These are phyloP conservation scores for Penicillium chermesinum DNA, from an alignment of 495 filamentous ascomycete genomes.

Conservation along the genomic window DNA sequence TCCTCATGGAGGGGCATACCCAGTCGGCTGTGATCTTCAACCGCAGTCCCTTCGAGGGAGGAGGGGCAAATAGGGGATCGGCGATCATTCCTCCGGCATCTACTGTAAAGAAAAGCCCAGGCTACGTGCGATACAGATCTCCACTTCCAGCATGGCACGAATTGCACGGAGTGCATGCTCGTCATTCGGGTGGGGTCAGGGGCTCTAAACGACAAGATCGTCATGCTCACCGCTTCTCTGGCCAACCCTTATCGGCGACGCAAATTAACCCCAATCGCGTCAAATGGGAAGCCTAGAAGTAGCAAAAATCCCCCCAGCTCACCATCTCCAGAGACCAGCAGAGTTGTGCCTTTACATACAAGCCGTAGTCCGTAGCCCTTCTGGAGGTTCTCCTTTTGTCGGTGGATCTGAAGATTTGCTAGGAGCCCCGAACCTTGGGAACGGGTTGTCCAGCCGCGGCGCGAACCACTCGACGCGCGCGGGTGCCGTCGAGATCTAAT, in stretches of 20 bases:
- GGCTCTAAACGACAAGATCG: conserved; percentile 23
- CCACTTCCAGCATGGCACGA: conserved; percentile 14
- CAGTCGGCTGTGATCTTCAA: not conserved
- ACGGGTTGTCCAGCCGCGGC: not conserved
- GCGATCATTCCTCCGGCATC: conserved; percentile 9
- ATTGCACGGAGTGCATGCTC: too few species aligned
- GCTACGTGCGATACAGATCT: conserved; percentile 22
- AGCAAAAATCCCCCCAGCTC: too few species aligned
- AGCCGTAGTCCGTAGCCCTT: too few species aligned
- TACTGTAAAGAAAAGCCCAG: conserved; percentile 7
- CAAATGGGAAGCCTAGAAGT: too few species aligned
- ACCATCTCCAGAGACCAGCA: too few species aligned
- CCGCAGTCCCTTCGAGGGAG: not conserved
- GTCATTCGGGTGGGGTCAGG: conserved; percentile 29
- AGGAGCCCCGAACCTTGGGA: conserved; percentile 9
- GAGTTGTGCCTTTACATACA: too few species aligned
- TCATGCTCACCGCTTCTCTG: conserved; percentile 29
- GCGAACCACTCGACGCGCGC: conserved; percentile 14
- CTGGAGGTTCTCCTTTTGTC: too few species aligned
- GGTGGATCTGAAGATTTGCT: conserved; percentile 1
- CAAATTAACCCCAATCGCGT: conserved; percentile 12
- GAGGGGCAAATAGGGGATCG: conserved; percentile 13
- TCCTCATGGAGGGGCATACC: not conserved
- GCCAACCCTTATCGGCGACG: conserved; percentile 2
- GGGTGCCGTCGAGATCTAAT: not conserved